Base-by-base conservation (phyloP, 2,329 filamentous ascomycete species). In the Aspergillus luchuensis region DNA sequence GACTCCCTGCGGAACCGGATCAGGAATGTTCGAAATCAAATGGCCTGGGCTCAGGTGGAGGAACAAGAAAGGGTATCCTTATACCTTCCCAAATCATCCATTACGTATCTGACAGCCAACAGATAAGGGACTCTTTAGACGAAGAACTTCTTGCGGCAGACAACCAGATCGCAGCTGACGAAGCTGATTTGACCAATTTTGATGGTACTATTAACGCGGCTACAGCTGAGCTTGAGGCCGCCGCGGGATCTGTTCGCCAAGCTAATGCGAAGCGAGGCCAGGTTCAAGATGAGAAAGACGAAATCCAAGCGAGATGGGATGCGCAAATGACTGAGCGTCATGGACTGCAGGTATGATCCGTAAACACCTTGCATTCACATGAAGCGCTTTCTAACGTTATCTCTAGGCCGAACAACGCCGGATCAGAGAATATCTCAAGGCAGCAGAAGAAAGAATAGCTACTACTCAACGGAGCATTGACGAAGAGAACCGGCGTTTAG, bases 21-120 rank as follows among this genome's bases (percentile, higher is more conserved):
- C 50, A 81, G 81, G 36, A 81, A 85, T 23, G 80, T 90, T 48
- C 79, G 82, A 47, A 82, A 84, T 17, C 89, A 96, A 77, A 81
- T 91, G 63, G 88, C 90, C n/a, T 99, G 95, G 95, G 85, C 87
- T 23, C 91, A 96, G 71, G 92, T 98, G 1, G 85, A 88, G 52
- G 87, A 91, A 58, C 84, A 91, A 73, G 94, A 98, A 75, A 78
- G 75, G 38, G 79, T 80, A 53, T 62, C 70, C 19, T 52, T 52
- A 33, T 51, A 19, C 33, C 41, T 21, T 17, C 4, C 51, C n/a
- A 49, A 7, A 55, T 8, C 4, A n/a, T 33, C 52, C 58, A 17
- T 28, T 19, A 38, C 21, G 55, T 55, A 41, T 48, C 61, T 68
- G 48, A 69, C 38, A 15, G 33, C 4, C 5, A 30, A 21, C 58